Evolutionary conservation across 2,329 filamentous ascomycete species (phyloP), one percentile per base, ranked within the genome.

Genomic region (Fusarium chuoi): DNA sequence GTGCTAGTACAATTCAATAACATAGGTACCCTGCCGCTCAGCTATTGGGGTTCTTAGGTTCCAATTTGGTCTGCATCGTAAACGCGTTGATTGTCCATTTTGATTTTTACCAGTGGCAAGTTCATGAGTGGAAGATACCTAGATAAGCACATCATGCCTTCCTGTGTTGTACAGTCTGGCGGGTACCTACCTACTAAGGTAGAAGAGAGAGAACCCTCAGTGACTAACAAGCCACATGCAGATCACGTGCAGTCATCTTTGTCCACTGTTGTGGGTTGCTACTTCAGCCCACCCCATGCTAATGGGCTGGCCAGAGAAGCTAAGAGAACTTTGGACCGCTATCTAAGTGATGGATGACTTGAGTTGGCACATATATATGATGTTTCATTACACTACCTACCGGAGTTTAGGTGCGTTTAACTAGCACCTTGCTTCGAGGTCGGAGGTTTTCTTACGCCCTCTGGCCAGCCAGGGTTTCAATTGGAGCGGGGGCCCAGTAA

Each of bases 221-320:
- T 18, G n/a, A 26, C 49, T 36, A 36, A 38, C 51, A 18, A 58
- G n/a, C 28, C 65, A 70, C 68, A 62, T 65, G 60, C 18, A 22
- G 44, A 33, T 70, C 65, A 70, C 60, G 60, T 39, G 65, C 20
- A 17, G 14, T 14, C 36, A n/a, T 26, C 14, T 35, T 20, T 24
- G 54, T 24, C 24, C 45, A 55, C 48, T 55, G 48, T 30, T 48
- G 28, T 48, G 51, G 45, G 45, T 69, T 30, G 42, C 26, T 57
- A 28, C 42, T n/a, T 38, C 24, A 54, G 35, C 35, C 20, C 24
- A 26, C 22, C 28, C n/a, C 22, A n/a, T 49, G 28, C 22, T 49
- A 49, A 49, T 33, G 28, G 46, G 28, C 28, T 51, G 28, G 22
- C 28, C 28, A 51, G 48, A n/a, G n/a, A 33, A 33, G n/a, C 22